Conservation (phyloP, 1,139 yeast genomes). For the Pichia sp. region DNA sequence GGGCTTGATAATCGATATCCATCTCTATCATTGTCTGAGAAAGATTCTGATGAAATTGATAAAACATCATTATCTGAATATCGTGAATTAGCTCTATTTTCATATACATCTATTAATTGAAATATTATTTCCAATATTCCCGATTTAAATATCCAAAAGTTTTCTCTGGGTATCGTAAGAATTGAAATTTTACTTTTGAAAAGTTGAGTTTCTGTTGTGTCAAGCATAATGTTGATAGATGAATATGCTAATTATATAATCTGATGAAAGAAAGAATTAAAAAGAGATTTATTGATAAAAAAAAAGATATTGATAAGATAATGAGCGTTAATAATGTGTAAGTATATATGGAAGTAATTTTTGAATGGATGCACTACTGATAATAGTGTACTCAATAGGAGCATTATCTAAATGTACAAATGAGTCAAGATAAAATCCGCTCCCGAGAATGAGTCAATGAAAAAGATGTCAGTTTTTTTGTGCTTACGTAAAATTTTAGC, state of each 20-base stretch:
- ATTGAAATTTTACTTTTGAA: conserved; percentile 41
- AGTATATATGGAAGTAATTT: too few relatives aligned
- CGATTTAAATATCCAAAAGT: conserved; percentile 46
- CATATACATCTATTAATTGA: conserved; percentile 18
- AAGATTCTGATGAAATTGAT: conserved; percentile 7
- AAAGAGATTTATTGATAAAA: too few relatives aligned
- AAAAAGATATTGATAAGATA: not conserved
- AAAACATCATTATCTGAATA: conserved; percentile 15
- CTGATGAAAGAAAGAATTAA: too few relatives aligned
- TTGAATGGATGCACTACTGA: too few relatives aligned
- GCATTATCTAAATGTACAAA: too few relatives aligned
- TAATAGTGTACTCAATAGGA: too few relatives aligned
- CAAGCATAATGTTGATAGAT: too few relatives aligned
- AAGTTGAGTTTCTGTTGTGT: conserved; percentile 39
- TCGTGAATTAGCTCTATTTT: conserved; percentile 16
- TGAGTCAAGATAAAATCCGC: too few relatives aligned
- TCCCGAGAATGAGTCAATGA: not conserved
- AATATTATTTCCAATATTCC: conserved; percentile 41
- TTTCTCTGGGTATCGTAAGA: conserved; percentile 43
- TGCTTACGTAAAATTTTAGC: too few relatives aligned
- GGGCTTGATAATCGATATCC: conserved; percentile 5
- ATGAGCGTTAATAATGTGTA: too few relatives aligned
- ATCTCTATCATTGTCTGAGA: conserved; percentile 1
- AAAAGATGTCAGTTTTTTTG: too few relatives aligned
- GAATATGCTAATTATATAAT: too few relatives aligned